Evolutionary conservation across 495 filamentous ascomycete genomes (phyloP).

Genomic region (Annulohypoxylon nitens): DNA sequence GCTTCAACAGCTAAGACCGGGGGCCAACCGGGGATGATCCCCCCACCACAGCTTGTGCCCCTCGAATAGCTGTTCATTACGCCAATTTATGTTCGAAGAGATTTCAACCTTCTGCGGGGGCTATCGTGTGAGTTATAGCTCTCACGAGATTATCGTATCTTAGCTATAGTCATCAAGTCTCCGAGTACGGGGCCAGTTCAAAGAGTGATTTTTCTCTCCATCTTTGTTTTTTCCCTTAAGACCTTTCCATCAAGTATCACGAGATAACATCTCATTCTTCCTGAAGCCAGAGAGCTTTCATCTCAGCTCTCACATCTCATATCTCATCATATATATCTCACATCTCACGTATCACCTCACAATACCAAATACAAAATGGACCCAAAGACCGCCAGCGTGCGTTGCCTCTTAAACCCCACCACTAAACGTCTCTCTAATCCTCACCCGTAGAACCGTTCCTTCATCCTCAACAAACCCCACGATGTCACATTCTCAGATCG

Average conservation of each 20-base stretch:
- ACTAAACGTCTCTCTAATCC: constrained; percentile 21
- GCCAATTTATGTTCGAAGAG: constrained; percentile 29
- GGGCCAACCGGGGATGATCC: constrained; percentile 37
- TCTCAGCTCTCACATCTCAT: neutral
- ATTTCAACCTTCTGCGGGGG: constrained; percentile 14
- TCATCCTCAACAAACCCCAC: constrained; percentile 80
- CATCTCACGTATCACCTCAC: neutral
- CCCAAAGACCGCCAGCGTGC: constrained; percentile 49
- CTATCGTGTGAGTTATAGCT: constrained; percentile 34
- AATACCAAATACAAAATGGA: constrained; percentile 39
- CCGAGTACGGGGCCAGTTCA: constrained; percentile 30
- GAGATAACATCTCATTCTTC: constrained; percentile 29
- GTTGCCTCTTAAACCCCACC: constrained; percentile 32
- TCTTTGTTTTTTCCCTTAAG: constrained; percentile 11
- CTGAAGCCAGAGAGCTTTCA: constrained; percentile 6
- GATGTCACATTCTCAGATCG: constrained; percentile 80
- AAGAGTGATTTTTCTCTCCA: constrained; percentile 34
- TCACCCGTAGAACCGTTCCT: constrained; percentile 80
- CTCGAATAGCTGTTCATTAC: constrained; percentile 30
- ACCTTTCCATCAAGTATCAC: constrained; percentile 1
- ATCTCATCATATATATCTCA: neutral
- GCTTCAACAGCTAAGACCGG: constrained; percentile 25
- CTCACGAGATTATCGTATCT: constrained; percentile 37
- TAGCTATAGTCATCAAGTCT: constrained; percentile 33
- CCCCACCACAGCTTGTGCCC: constrained; percentile 28